Evolutionary conservation across 495 filamentous ascomycete species (phyloP).

Genomic region (Tuber melanosporum): DNA sequence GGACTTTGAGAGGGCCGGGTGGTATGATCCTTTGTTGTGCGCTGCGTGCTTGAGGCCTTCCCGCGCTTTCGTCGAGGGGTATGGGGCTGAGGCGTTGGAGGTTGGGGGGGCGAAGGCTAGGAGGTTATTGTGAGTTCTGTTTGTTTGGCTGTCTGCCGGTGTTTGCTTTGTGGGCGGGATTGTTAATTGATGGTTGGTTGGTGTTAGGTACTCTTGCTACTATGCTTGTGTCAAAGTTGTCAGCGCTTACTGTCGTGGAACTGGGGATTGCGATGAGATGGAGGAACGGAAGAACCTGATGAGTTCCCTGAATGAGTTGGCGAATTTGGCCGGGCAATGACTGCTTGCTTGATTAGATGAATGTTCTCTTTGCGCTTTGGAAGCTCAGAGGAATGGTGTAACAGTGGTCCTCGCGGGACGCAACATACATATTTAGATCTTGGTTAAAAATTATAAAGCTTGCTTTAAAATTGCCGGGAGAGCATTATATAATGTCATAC

Average conservation of each 20-base stretch:
- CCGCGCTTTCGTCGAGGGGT: slow-evolving; percentile 25
- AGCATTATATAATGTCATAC: neutral
- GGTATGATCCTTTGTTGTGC: slow-evolving; percentile 34
- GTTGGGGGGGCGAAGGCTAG: neutral
- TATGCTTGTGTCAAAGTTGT: slow-evolving; percentile 32
- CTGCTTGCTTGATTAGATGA: neutral
- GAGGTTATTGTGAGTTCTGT: neutral
- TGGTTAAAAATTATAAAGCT: slow-evolving; percentile 16
- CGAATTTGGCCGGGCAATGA: slow-evolving; percentile 18
- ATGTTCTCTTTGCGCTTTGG: slow-evolving; percentile 7
- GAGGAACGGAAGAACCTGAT: slow-evolving; percentile 34
- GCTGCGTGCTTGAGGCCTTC: slow-evolving; percentile 20
- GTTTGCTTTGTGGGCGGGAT: neutral
- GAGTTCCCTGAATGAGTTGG: slow-evolving; percentile 26
- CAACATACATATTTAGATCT: slow-evolving; percentile 14
- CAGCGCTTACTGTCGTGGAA: slow-evolving; percentile 22
- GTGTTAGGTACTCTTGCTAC: slow-evolving; percentile 29
- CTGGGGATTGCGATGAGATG: slow-evolving; percentile 22
- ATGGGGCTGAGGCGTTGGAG: slow-evolving; percentile 26
- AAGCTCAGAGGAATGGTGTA: neutral
- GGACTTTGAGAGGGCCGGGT: slow-evolving; percentile 36
- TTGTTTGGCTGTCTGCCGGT: neutral
- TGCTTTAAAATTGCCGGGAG: neutral
- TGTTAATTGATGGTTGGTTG: neutral
- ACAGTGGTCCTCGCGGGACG: neutral